Conservation (phyloP, 2,329 filamentous ascomycete species). For the Colletotrichum sp. region DNA sequence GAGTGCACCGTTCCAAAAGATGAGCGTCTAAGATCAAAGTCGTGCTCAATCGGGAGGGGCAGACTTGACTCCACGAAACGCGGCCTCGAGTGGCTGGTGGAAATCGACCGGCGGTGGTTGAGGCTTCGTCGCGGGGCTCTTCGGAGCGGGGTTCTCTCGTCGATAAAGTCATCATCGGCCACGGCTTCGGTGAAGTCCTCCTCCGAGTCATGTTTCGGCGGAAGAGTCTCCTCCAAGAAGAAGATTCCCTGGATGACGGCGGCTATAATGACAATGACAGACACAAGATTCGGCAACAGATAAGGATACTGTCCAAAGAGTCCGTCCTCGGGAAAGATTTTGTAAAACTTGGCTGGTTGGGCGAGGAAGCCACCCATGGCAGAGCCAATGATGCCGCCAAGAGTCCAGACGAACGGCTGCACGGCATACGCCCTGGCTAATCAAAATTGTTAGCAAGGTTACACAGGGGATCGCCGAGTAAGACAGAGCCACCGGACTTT, state of each 20-base stretch:
- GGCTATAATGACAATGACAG: slow-evolving; percentile 67
- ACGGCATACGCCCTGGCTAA: slow-evolving; percentile 37
- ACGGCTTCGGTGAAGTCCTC: slow-evolving; percentile 22
- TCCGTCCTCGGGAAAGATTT: slow-evolving; percentile 41
- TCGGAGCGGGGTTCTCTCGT: slow-evolving; percentile 29
- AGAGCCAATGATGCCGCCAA: slow-evolving; percentile 40
- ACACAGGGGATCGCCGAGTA: not conserved
- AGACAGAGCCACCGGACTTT: not conserved
- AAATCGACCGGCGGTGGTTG: slow-evolving; percentile 19
- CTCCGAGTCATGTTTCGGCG: slow-evolving; percentile 26
- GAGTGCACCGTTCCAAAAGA: slow-evolving; percentile 49
- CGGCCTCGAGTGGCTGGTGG: slow-evolving; percentile 27
- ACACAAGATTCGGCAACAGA: slow-evolving; percentile 58
- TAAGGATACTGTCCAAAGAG: slow-evolving; percentile 70
- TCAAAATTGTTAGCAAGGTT: not conserved
- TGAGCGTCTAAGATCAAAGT: slow-evolving; percentile 38
- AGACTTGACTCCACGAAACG: slow-evolving; percentile 38
- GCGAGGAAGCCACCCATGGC: slow-evolving; percentile 42
- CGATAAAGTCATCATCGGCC: slow-evolving; percentile 27
- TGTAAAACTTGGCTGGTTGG: slow-evolving; percentile 38
- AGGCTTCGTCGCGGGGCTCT: slow-evolving; percentile 27
- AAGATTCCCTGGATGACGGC: slow-evolving; percentile 69
- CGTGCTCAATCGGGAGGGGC: slow-evolving; percentile 36
- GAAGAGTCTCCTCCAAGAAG: slow-evolving; percentile 58
- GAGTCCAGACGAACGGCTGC: slow-evolving; percentile 41